Evolutionary conservation across 2,329 filamentous ascomycete genomes (phyloP).

Genomic region (Paraphaeosphaeria sporulosa): DNA sequence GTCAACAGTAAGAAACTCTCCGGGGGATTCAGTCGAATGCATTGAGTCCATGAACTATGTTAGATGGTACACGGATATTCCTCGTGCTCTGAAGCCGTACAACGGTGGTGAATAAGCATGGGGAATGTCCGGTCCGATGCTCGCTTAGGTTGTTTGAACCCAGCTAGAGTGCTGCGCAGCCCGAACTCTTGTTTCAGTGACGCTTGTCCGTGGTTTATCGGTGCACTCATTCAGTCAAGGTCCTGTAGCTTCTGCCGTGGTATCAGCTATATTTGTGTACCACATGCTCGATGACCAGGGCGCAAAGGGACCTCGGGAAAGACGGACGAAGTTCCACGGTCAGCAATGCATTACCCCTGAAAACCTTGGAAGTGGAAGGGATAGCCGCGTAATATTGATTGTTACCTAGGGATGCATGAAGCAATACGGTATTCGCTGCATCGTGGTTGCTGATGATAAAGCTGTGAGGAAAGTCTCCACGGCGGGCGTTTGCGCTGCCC

Average conservation of each 20-base stretch:
- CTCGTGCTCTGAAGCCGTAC: constrained; percentile 11
- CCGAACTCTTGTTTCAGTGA: neutral
- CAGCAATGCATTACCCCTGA: neutral
- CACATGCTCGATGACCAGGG: neutral
- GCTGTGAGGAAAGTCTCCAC: neutral
- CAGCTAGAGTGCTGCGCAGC: neutral
- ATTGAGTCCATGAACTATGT: neutral
- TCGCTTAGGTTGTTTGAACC: neutral
- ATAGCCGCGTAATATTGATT: neutral
- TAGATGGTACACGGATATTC: neutral
- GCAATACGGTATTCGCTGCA: neutral
- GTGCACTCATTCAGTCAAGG: constrained; percentile 14
- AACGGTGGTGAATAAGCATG: constrained; percentile 18
- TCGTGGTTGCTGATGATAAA: neutral
- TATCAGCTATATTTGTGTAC: neutral
- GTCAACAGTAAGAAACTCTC: neutral
- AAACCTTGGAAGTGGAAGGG: neutral
- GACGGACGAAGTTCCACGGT: neutral
- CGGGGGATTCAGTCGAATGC: neutral
- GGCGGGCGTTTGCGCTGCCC: constrained; percentile 5
- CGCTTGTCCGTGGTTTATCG: constrained; percentile 13
- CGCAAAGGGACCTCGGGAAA: neutral
- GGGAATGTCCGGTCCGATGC: constrained; percentile 10
- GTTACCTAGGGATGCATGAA: neutral
- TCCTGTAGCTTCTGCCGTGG: neutral